Base-by-base conservation (phyloP, 768 basidiomycete species). In the Myochromella boudieri region DNA sequence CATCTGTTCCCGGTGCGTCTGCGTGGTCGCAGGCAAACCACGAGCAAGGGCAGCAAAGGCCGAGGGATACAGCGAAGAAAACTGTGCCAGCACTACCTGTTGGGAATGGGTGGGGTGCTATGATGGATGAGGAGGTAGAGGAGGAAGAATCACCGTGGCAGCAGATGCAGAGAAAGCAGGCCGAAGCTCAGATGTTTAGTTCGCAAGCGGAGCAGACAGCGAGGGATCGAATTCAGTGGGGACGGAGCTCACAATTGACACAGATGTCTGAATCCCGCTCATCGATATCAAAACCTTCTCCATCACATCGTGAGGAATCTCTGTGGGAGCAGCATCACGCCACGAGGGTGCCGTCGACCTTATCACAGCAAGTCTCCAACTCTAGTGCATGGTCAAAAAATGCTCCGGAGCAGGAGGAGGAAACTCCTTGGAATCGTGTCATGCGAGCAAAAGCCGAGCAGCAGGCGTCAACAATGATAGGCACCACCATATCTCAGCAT, bases 141-240 rank as follows among this genome's bases (percentile, higher is more conserved):
- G 25, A 39, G 3, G 49, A 56, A n/a, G 49, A 34, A n/a, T 34
- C 21, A 4, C 32, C 24, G 24, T 44, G 42, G 42, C 22, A 34
- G 22, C 31, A 33, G 6, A 34, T 34, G 42, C 42, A 44, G 42
- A 44, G 18, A 33, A 1, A 24, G 42, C 24, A 44, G 8, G 32
- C 10, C n/a, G 32, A 36, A 10, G 33, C 7, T 14, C 41, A 37
- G 12, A 7, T n/a, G 4, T 15, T 20, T 24, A 25, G 18, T 36
- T 44, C 28, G 11, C 44, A 7, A 38, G 27, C 32, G 26, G 33
- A 10, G 3, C 44, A 29, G 18, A 33, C 11, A 6, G 48, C 4
- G 52, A 57, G 24, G 55, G 54, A 37, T 46, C 52, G 24, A 36
- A n/a, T 14, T 10, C 10, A 22, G 22, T 34, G 29, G 24, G 43